Conservation (phyloP, 192 early-diverging fungal genomes). For the Linnemannia schmuckeri region DNA sequence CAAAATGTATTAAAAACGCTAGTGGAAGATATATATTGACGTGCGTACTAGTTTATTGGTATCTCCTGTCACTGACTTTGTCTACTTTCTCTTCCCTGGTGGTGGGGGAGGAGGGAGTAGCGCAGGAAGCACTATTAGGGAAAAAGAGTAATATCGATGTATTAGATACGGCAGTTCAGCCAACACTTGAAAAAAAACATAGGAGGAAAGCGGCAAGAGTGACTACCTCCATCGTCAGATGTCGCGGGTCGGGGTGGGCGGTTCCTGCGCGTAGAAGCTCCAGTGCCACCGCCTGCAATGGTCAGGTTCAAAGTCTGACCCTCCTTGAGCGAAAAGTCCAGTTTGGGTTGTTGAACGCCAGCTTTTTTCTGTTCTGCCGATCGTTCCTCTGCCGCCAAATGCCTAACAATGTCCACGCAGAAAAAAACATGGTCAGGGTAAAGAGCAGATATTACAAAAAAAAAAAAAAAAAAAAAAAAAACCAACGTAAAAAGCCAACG, state of each 20-base stretch:
- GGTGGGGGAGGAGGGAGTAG: slow-evolving; percentile 53
- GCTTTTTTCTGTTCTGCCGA: slow-evolving; percentile 50
- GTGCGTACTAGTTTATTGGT: neutral
- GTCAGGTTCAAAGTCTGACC: slow-evolving; percentile 84
- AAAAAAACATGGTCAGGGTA: neutral
- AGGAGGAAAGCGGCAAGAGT: neutral
- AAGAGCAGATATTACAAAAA: neutral
- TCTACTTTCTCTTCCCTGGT: slow-evolving; percentile 40
- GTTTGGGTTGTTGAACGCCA: slow-evolving; percentile 62
- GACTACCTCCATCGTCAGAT: slow-evolving; percentile 24
- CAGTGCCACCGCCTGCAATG: slow-evolving; percentile 66
- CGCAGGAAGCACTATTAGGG: slow-evolving; percentile 23
- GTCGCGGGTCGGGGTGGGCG: slow-evolving; percentile 37
- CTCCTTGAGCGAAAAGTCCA: slow-evolving; percentile 85
- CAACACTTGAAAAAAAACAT: neutral
- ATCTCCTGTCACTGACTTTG: neutral
- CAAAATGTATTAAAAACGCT: too few species aligned
- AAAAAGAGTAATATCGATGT: neutral
- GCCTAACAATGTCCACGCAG: slow-evolving; percentile 39
- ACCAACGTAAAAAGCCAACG: neutral
- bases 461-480: neutral
- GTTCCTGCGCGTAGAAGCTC: slow-evolving; percentile 44
- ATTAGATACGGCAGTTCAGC: neutral
- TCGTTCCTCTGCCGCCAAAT: slow-evolving; percentile 64
- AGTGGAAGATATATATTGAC: neutral